phyloP scores from a whole-genome alignment of 345 rosid species.

The Rhizophora apiculata region DNA sequence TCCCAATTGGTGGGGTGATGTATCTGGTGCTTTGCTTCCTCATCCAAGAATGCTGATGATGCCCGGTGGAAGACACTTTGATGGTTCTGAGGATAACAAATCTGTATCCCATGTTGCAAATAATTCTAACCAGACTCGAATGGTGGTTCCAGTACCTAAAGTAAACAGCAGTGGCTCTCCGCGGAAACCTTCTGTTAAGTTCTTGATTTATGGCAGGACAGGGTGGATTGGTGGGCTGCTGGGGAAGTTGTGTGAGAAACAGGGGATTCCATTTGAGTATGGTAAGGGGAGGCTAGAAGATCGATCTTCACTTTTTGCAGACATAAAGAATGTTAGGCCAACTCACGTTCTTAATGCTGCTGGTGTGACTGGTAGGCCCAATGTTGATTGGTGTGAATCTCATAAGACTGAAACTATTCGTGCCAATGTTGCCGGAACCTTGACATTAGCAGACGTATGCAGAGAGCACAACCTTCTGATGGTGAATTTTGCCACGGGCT shows the following conservation, averaged over 20 bases:
- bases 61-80: constrained; percentile 56
- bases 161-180: constrained; percentile 21
- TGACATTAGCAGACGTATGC: constrained; percentile 74
- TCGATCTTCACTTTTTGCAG: constrained; percentile 53
- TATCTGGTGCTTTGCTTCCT: constrained; percentile 80
- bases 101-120: constrained; percentile 27
- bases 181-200: constrained; percentile 49
- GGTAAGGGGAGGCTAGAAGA: constrained; percentile 74
- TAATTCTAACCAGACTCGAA: constrained; percentile 45
- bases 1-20: constrained; percentile 98
- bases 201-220: constrained; percentile 69
- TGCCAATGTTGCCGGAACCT: constrained; percentile 68
- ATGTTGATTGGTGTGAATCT: constrained; percentile 81
- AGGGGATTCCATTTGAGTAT: constrained; percentile 60
- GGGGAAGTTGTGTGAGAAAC: constrained; percentile 71
- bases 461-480: constrained; percentile 58
- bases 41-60: constrained; percentile 79
- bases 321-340: constrained; percentile 52
- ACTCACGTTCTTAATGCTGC: constrained; percentile 83
- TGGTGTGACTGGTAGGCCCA: constrained; percentile 77
- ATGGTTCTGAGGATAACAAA: constrained; percentile 37
- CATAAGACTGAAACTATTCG: constrained; percentile 70
- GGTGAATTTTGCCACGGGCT: constrained; percentile 77
- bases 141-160: constrained; percentile 61
- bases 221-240: constrained; percentile 85